Evolutionary conservation across 1,284 basidiomycete genomes (phyloP).

Genomic region (Cystobasidium slooffiae): DNA sequence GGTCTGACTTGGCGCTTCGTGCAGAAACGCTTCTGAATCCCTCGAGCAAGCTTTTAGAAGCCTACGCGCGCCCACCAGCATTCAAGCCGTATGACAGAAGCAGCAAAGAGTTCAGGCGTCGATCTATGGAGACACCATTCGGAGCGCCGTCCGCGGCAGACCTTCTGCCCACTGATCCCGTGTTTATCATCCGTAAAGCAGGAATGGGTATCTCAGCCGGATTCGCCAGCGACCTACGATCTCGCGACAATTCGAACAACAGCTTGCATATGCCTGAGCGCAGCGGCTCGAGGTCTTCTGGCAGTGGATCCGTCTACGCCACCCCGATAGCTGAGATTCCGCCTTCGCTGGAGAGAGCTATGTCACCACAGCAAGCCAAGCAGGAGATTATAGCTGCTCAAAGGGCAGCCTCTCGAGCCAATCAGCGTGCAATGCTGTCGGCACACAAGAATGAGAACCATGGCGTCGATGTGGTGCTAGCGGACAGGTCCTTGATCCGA

Average conservation of each 20-base stretch:
- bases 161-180: constrained; percentile 76
- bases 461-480: constrained; percentile 82
- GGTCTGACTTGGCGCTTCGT: background rate
- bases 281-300: constrained; percentile 11
- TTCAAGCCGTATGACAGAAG: constrained; percentile 69
- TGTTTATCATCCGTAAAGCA: constrained; percentile 70
- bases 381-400: constrained; percentile 93
- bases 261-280: background rate
- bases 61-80: constrained; percentile 75
- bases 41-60: constrained; percentile 79
- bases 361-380: constrained; percentile 62
- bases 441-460: constrained; percentile 79
- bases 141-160: constrained; percentile 74
- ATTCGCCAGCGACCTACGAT: too few species aligned
- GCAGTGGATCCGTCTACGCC: constrained; percentile 38
- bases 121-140: constrained; percentile 79
- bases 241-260: background rate
- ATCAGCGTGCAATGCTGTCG: constrained; percentile 81
- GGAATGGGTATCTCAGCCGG: background rate
- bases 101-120: constrained; percentile 71
- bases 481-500: constrained; percentile 81
- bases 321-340: constrained; percentile 41
- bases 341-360: constrained; percentile 15
- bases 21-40: constrained; percentile 75
- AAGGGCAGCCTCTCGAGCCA: constrained; percentile 78